Base-by-base conservation (phyloP, 2,329 filamentous ascomycete species). In the Apiospora hydei region DNA sequence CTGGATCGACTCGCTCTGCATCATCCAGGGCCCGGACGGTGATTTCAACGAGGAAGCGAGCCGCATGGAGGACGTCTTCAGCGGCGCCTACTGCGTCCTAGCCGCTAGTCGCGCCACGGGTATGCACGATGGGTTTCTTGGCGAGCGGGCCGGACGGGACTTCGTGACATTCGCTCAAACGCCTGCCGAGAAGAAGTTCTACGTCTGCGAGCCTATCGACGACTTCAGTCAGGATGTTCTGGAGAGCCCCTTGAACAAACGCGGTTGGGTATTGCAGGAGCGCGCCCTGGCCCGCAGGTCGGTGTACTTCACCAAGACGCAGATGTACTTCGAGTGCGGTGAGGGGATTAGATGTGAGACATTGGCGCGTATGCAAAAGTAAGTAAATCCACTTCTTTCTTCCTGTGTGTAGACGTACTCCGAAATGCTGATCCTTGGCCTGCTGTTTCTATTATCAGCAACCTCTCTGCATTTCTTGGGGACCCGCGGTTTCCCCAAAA, bases 211-310 rank as follows among this genome's bases (percentile, higher is more conserved):
- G n/a, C 18, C 71, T 21, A 77, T 82, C 1, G 82, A 83, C 69
- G 74, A 83, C 72, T 84, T 84, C 72, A 64, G 75, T 7, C 21
- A 41, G 26, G 72, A 84, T 14, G 82, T 84, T 0, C 74, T 79
- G 0, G 67, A 79, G 0, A 75, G 79, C 0, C 18, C 73, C 1
- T 73, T 85, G 3, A 83, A 79, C 69, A 74, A 71, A 6, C 76
- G 83, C 3, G 83, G 80, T 0, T 85, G 83, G 83, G 83, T 84
- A 0, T 61, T 84, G 5, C 83, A 85, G 71, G 83, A 84, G 71
- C 75, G 79, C n/a, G 79, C 77, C 0, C 73, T 85, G 2, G 78
- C 82, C 0, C 77, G 79, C 11, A 76, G 84, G 13, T 81, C 80
- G 0, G 80, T 85, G 16, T 82, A 80, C 66, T 85, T 83, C 71